Conservation (phyloP, 176 grass and related monocot genomes). For the Rhipidocladum racemiflorum region DNA sequence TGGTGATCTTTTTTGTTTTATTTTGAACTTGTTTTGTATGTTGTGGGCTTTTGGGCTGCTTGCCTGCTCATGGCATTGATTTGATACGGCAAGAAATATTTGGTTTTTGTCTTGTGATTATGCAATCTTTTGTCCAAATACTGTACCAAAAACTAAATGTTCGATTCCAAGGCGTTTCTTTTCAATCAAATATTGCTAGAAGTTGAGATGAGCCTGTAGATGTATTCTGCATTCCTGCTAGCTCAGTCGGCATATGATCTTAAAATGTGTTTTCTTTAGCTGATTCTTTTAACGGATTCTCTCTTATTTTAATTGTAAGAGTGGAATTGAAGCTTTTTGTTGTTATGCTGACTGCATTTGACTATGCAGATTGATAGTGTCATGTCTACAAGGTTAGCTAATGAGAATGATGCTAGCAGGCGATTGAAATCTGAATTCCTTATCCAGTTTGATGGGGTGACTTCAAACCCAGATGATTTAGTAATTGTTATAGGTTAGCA, state of each 20-base stretch:
- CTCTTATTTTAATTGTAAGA: neutral
- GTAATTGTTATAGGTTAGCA: constrained; percentile 91
- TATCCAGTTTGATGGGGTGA: constrained; percentile 87
- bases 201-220: neutral
- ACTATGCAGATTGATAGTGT: constrained; percentile 81
- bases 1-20: neutral
- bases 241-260: neutral
- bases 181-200: neutral
- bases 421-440: constrained; percentile 97
- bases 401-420: constrained; percentile 91
- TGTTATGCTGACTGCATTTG: constrained; percentile 30
- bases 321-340: neutral
- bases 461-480: constrained; percentile 81
- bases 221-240: neutral
- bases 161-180: neutral
- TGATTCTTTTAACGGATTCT: neutral
- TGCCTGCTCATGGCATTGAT: neutral
- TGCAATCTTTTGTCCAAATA: neutral
- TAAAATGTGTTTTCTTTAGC: neutral
- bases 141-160: neutral
- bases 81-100: neutral
- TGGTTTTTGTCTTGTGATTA: neutral
- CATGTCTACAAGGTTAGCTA: constrained; percentile 88
- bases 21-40: neutral
- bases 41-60: neutral